Conservation (phyloP, 1,139 yeast genomes). For the Yamadazyma buinensis region DNA sequence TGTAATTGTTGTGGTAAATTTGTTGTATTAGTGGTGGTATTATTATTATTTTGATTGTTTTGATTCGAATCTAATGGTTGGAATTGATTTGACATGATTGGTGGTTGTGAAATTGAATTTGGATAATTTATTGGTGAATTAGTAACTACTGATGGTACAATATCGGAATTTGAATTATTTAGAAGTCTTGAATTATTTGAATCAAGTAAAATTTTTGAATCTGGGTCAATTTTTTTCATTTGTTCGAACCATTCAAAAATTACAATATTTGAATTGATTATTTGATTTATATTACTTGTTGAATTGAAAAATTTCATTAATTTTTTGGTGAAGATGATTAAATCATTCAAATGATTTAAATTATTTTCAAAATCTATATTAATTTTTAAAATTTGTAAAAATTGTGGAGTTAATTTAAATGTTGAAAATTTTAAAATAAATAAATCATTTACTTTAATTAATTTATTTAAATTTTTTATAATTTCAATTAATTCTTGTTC, state of each 20-base stretch:
- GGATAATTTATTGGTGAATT: conserved; percentile 1
- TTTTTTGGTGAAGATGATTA: conserved; percentile 11
- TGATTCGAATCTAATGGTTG: neutral
- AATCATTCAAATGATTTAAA: conserved; percentile 10
- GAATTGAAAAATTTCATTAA: conserved; percentile 9
- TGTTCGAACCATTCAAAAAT: conserved; percentile 16
- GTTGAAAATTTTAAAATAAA: conserved; percentile 29
- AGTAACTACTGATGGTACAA: conserved; percentile 2
- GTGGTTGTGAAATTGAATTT: conserved; percentile 3
- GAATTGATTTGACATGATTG: conserved; percentile 3
- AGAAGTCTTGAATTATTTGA: too few species aligned
- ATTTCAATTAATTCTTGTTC: conserved; percentile 22
- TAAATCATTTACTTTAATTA: conserved; percentile 23
- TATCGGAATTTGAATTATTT: neutral
- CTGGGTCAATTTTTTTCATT: conserved; percentile 8
- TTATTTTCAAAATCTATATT: conserved; percentile 23
- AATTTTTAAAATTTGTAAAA: conserved; percentile 31
- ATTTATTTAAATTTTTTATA: conserved; percentile 19
- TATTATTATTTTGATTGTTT: neutral
- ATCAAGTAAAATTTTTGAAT: neutral
- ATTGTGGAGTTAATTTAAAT: conserved; percentile 33
- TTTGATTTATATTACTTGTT: conserved; percentile 6
- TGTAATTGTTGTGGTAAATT: conserved; percentile 10
- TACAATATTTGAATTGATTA: conserved; percentile 11
- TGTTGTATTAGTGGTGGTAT: too few species aligned